Evolutionary conservation across 495 filamentous ascomycete genomes (phyloP), one percentile per base, ranked within the genome.

Genomic region (Penicillium coffeae): DNA sequence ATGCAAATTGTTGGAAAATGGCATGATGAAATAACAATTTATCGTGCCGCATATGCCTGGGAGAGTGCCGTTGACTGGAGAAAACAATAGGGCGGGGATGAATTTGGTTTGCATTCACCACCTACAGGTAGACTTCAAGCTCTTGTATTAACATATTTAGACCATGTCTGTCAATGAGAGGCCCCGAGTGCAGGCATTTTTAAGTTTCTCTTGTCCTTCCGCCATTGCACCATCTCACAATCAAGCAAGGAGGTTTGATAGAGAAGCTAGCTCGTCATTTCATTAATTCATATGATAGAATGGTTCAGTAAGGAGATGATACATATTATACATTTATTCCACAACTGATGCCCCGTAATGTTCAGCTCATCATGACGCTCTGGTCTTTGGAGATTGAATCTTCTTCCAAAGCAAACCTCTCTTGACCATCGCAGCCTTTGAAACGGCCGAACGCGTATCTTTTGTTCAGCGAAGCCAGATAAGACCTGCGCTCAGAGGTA

Each of bases 1-100:
- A 63, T 78, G 65, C 76, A 79, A 60, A 69, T 79, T 43, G 68
- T 77, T 13, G 74, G 74, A 4, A 62, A 64, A 21, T 71, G 66
- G 47, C 73, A 62, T 44, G 60, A 66, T 14, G 75, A 79, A 53
- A 47, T 63, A 39, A 66, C 55, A 21, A 66, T 76, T n/a, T 66
- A 72, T 7, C 68, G 58, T 45, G 72, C 71, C 34, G 76, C 73
- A 12, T 65, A 69, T 21, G 73, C 70, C 25, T 30, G 25, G 5
- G 4, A 30, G 10, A 4, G 10, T 5, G 25, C 25, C 25, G 10
- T 30, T 4, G 10, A 30, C 4, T 10, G 25, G 25, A 30, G 10
- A 30, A n/a, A n/a, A n/a, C n/a, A n/a, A n/a, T n/a, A n/a, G n/a
- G n/a, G n/a, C 25, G 10, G 10, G 5, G 25, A 30, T 30, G 25